Evolutionary conservation across 495 filamentous ascomycete species (phyloP).

Genomic region (Penicillium psychrofluorescens): DNA sequence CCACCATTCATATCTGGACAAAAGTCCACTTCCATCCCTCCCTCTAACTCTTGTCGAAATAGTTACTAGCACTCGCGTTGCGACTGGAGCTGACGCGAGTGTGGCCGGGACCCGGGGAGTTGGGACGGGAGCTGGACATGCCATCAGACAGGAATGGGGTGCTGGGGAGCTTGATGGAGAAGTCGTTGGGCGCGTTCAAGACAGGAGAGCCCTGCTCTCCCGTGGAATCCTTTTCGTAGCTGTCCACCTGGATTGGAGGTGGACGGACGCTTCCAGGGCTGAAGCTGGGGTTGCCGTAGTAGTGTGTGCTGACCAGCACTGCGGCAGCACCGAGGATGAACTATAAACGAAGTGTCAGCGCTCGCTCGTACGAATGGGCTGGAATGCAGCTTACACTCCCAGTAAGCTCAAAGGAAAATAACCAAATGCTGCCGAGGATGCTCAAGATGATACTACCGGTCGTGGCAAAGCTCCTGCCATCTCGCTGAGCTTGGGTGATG

Average conservation of each 20-base stretch:
- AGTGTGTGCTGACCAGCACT: constrained; percentile 73
- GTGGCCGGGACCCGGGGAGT: constrained; percentile 50
- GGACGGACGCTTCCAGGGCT: not conserved
- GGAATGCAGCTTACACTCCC: constrained; percentile 51
- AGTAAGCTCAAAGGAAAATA: constrained; percentile 74
- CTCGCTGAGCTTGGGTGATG: constrained; percentile 62
- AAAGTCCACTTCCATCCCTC: too few relatives aligned
- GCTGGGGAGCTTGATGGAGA: constrained; percentile 44
- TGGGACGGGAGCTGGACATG: constrained; percentile 58
- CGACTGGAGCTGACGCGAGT: constrained; percentile 35
- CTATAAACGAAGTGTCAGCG: constrained; percentile 33
- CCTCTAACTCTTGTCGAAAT: constrained; percentile 25
- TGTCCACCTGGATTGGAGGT: constrained; percentile 43
- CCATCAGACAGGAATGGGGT: constrained; percentile 46
- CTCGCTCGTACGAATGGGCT: not conserved
- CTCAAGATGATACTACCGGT: constrained; percentile 83
- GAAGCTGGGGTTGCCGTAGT: constrained; percentile 56
- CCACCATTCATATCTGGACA: too few relatives aligned
- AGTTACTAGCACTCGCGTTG: constrained; percentile 19
- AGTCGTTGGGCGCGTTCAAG: constrained; percentile 31
- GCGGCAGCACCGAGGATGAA: constrained; percentile 72
- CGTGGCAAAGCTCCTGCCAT: constrained; percentile 83
- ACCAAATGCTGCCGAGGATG: constrained; percentile 72
- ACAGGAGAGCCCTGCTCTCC: constrained; percentile 44
- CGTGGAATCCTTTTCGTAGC: constrained; percentile 57